A percentile compares a stretch with the other conserved stretches of the same genome.
These are phyloP conservation scores for Liquidambar formosana DNA, from an alignment of 164 flowering plant species.

Conservation along the genomic window DNA sequence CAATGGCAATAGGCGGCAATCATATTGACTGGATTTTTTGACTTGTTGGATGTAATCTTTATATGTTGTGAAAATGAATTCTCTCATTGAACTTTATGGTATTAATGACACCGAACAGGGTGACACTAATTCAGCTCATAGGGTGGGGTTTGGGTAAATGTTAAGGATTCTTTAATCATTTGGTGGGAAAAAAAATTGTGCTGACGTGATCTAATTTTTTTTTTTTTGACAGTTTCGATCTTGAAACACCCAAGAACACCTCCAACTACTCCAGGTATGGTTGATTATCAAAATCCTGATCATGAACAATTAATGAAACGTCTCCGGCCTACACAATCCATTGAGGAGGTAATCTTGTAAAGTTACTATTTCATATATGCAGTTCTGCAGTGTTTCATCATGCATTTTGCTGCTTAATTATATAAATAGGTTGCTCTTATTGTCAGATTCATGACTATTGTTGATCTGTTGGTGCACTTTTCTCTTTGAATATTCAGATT, in stretches of 20 bases:
- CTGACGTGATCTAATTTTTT: slow-evolving; percentile 1
- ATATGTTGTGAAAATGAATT: neutral
- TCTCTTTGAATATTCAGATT: slow-evolving; percentile 39
- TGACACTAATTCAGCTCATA: neutral
- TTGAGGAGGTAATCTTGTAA: slow-evolving; percentile 62
- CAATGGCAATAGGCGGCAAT: too few relatives aligned
- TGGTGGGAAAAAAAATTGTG: neutral
- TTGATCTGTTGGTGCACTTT: neutral
- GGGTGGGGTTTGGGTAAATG: too few relatives aligned
- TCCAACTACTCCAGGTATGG: slow-evolving; percentile 63
- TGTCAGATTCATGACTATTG: neutral
- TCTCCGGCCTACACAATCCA: slow-evolving; percentile 64
- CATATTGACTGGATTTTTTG: neutral
- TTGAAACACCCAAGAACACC: slow-evolving; percentile 85
- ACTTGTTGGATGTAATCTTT: neutral
- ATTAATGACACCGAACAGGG: neutral
- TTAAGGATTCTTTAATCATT: too few relatives aligned
- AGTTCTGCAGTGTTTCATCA: neutral
- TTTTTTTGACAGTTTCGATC: slow-evolving; percentile 43
- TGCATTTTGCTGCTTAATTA: neutral
- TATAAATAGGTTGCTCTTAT: neutral
- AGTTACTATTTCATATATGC: neutral
- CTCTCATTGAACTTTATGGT: neutral
- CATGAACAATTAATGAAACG: slow-evolving; percentile 90
- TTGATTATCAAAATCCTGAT: slow-evolving; percentile 77